These are phyloP conservation scores for Puccinia sorghi DNA, from an alignment of 1,284 basidiomycete genomes.

Conservation along the genomic window DNA sequence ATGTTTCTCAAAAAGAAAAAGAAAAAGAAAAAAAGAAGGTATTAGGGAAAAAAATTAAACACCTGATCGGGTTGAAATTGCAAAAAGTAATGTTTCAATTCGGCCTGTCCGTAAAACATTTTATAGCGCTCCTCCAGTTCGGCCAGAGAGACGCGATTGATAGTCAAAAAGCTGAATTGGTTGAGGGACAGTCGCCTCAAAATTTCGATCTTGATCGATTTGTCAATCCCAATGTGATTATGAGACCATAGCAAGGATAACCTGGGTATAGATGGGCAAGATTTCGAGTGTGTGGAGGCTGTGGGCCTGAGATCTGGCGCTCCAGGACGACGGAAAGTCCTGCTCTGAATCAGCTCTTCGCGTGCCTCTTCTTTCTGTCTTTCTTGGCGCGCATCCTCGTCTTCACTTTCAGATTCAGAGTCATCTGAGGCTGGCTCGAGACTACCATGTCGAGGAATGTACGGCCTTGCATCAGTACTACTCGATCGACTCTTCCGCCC, in stretches of 20 bases:
- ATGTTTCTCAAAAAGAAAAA: not conserved
- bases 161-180: slow-evolving; percentile 33
- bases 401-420: slow-evolving; percentile 45
- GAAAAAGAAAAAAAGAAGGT: not conserved
- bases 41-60: slow-evolving; percentile 1
- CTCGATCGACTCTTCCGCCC: not conserved
- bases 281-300: not conserved
- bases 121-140: slow-evolving; percentile 30
- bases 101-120: slow-evolving; percentile 22
- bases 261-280: slow-evolving; percentile 9
- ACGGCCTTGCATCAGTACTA: not conserved
- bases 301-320: not conserved
- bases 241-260: slow-evolving; percentile 44
- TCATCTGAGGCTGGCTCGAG: not conserved
- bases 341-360: slow-evolving; percentile 45
- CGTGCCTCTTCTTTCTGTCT: slow-evolving; percentile 47
- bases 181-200: slow-evolving; percentile 35
- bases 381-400: slow-evolving; percentile 44
- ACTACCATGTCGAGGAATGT: no score
- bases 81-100: slow-evolving; percentile 43
- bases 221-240: slow-evolving; percentile 45
- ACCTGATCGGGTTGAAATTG: slow-evolving; percentile 41
- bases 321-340: slow-evolving; percentile 7
- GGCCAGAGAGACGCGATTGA: slow-evolving; percentile 26
- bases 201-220: slow-evolving; percentile 47